Evolutionary conservation across 2,329 filamentous ascomycete genomes (phyloP), one percentile per base, ranked within the genome.

Genomic region (Rhexocercosporidium sp.): DNA sequence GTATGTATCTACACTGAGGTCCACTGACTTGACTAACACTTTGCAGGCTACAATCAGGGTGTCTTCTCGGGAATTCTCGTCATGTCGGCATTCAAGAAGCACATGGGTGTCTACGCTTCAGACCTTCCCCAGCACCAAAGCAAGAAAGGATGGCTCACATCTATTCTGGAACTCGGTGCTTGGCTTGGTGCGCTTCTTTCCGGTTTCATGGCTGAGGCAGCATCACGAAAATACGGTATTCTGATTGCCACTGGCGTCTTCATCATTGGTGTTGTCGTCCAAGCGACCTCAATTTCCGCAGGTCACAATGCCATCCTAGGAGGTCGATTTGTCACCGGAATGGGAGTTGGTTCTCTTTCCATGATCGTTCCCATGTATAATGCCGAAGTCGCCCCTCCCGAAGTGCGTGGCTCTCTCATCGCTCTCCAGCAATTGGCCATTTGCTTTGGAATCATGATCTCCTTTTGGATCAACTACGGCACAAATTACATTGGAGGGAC

Each of bases 121-220:
- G 71, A 82, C 51, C 79, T 82, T 67, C 73, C 78, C 41, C 80
- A 80, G n/a, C 78, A 84, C 66, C 81, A 83, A 73, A 84, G 84
- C 5, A 83, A 84, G 70, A 88, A 88, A 73, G 86, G 86, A 18
- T 88, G 85, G 86, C 75, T 89, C 5, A 88, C 85, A 0, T 83
- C 90, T 1, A 92, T 93, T 70, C 86, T 94, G 29, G 90, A 93
- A 75, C 85, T 94, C 1, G 91, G 91, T 62, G 91, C 91, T 51
- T 94, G 91, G 91, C 75, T 92, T n/a, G 92, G 92, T 44, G 87
- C 89, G 0, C 78, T 94, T 3, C 82, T 90, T 47, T 91, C 87
- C 2, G 89, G 91, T 1, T 90, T 90, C 74, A 77, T 93, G n/a
- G 91, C 91, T 20, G 91, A 94, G 75, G 82, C 84, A 3, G 77